Conservation (phyloP, 805 yeast species). For the Candida maris region DNA sequence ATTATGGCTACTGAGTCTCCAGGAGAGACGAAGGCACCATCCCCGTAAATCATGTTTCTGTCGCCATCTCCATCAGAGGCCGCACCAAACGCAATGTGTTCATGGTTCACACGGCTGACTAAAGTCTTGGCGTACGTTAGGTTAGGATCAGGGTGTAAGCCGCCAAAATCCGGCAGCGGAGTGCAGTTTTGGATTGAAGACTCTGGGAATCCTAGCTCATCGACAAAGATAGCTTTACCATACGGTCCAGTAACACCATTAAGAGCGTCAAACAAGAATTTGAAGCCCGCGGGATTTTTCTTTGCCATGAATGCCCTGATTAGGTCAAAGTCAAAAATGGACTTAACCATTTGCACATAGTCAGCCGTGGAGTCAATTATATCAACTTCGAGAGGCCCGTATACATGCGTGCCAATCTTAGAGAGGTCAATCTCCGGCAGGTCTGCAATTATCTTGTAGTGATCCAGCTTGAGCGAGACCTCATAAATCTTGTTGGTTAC, state of each 20-base stretch:
- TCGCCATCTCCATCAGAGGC: slow-evolving; percentile 99
- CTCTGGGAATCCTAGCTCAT: slow-evolving; percentile 75
- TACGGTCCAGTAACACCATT: slow-evolving; percentile 98
- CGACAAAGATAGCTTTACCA: slow-evolving; percentile 77
- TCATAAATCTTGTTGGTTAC: slow-evolving; percentile 87
- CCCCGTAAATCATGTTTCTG: slow-evolving; percentile 97
- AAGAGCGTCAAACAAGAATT: slow-evolving; percentile 80
- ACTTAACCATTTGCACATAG: slow-evolving; percentile 74
- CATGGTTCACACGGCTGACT: slow-evolving; percentile 80
- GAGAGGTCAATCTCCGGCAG: slow-evolving; percentile 65
- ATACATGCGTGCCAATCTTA: slow-evolving; percentile 45
- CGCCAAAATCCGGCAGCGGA: slow-evolving; percentile 92
- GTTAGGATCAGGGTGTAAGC: slow-evolving; percentile 97
- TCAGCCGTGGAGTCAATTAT: slow-evolving; percentile 78
- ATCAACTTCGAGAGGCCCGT: slow-evolving; percentile 69
- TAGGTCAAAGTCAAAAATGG: slow-evolving; percentile 81
- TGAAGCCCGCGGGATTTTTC: slow-evolving; percentile 53
- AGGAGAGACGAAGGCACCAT: slow-evolving; percentile 91
- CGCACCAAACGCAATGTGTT: slow-evolving; percentile 88
- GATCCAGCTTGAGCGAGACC: slow-evolving; percentile 51
- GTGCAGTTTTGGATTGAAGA: slow-evolving; percentile 70
- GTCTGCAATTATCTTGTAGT: slow-evolving; percentile 56
- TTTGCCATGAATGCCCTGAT: slow-evolving; percentile 65
- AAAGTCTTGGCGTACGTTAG: slow-evolving; percentile 87
- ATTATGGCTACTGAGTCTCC: slow-evolving; percentile 98